Evolutionary conservation across 192 early-diverging fungal species (phyloP), one percentile per base, ranked within the genome.

Genomic region (Chytriomyces sp.): DNA sequence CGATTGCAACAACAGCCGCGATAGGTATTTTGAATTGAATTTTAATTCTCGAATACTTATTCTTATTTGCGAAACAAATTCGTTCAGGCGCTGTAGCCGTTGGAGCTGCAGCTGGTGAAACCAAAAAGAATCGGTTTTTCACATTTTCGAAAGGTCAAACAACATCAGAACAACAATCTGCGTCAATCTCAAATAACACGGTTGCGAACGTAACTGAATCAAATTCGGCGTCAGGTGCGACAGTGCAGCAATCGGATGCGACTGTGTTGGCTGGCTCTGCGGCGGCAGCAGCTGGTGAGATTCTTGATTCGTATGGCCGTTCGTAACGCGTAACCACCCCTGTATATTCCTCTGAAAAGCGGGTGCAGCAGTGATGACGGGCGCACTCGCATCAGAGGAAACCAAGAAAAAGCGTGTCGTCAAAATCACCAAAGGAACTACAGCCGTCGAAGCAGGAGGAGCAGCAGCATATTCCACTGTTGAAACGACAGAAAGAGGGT

Each of bases 21-120:
- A 57, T 20, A 0, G 53, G 53, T 20, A 20, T 57, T n/a, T 57
- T 13, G 5, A 5, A 1, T 57, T 57, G 53, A 0, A 1, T 57
- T 13, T n/a, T 57, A n/a, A 13, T 13, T 20, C 13, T 13, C 53
- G 3, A 3, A 20, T 5, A 57, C 3, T 57, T 3, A 57, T 57
- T n/a, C 63, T 35, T 64, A 64, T 64, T n/a, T 13, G 18, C 11
- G 13, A 11, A n/a, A 16, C 18, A 13, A n/a, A n/a, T 23, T 13
- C 16, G n/a, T 11, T n/a, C 10, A 35, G 63, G 26, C 16, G 11
- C 18, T 16, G 13, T 47, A 3, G 66, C 13, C 46, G 66, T 45
- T 67, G 66, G 66, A 46, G 62, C 62, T 26, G 62, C 62, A 16
- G 62, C 62, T 64, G 44, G 43, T 45, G 44, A 28, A 35, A 5